phyloP scores from a whole-genome alignment of 1,284 basidiomycete genomes.

The Microbotryomycetes sp. region DNA sequence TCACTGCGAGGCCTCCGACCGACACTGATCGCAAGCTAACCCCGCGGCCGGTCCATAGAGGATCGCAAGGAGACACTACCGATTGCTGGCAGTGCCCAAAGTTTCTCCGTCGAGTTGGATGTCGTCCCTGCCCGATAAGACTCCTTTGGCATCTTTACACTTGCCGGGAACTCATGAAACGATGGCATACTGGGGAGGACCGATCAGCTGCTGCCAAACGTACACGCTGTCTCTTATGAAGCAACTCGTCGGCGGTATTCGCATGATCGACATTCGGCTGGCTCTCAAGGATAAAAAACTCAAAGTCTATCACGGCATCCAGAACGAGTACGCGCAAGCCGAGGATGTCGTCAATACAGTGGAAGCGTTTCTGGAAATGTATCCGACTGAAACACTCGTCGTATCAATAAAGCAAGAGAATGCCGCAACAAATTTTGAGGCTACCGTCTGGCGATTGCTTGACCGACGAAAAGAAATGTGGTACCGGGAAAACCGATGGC shows the following conservation, averaged over 20 bases:
- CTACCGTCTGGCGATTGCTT: not conserved
- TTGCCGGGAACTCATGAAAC: constrained; percentile 17
- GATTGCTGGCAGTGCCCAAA: not conserved
- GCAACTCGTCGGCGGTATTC: constrained; percentile 10
- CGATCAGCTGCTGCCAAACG: constrained; percentile 17
- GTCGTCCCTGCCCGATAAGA: not conserved
- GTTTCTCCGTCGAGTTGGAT: constrained; percentile 2
- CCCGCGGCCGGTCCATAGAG: not conserved
- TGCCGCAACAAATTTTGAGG: not conserved
- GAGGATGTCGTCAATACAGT: constrained; percentile 8
- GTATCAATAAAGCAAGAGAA: constrained; percentile 21
- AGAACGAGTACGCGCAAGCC: not conserved
- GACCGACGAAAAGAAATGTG: not conserved
- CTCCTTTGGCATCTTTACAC: constrained; percentile 8
- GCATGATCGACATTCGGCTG: constrained; percentile 17
- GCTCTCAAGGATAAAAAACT: not conserved
- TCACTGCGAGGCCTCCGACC: not conserved
- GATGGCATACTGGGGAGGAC: constrained; percentile 8
- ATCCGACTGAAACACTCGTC: constrained; percentile 9
- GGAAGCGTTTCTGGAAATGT: constrained; percentile 1
- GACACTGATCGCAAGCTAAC: not conserved
- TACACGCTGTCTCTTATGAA: not conserved
- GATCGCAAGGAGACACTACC: not conserved
- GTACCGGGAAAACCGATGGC: constrained; percentile 16
- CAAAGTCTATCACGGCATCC: constrained; percentile 13